These are phyloP conservation scores for Rhynchosporium agropyri DNA, from an alignment of 2,329 filamentous ascomycete species.

Conservation along the genomic window DNA sequence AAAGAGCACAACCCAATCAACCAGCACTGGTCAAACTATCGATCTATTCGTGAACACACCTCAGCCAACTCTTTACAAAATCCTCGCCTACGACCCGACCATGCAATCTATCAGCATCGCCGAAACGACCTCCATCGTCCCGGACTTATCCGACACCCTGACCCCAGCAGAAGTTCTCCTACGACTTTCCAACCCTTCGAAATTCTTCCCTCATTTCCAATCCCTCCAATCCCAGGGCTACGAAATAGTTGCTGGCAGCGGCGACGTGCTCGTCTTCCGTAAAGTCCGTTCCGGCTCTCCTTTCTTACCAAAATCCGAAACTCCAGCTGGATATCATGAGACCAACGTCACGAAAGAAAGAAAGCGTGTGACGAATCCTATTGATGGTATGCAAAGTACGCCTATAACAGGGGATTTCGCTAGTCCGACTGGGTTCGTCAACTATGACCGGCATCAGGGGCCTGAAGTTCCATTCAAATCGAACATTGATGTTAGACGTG, in stretches of 20 bases:
- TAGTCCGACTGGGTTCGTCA: conserved; percentile 67
- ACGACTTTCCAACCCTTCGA: conserved; percentile 62
- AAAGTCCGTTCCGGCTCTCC: conserved; percentile 51
- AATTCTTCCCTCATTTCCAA: conserved; percentile 66
- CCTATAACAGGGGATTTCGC: conserved; percentile 58
- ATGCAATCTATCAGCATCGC: conserved; percentile 60
- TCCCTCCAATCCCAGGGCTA: conserved; percentile 63
- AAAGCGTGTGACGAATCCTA: conserved; percentile 52
- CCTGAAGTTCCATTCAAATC: conserved; percentile 47
- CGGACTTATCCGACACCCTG: conserved; percentile 52
- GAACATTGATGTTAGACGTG: conserved; percentile 49
- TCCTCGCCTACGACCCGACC: conserved; percentile 65
- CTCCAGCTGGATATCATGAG: background rate
- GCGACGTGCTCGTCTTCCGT: conserved; percentile 67
- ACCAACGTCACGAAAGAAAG: conserved; percentile 21
- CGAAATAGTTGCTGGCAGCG: conserved; percentile 65
- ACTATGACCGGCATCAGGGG: conserved; percentile 53
- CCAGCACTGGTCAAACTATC: conserved; percentile 2
- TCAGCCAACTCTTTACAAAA: conserved; percentile 55
- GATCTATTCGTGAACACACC: conserved; percentile 14
- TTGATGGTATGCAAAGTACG: conserved; percentile 48
- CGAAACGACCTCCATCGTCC: conserved; percentile 60
- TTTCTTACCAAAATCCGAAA: background rate
- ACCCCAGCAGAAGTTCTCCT: conserved; percentile 63
- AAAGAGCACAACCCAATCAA: background rate